These are phyloP conservation scores for Edaphochlamys debaryana DNA, from an alignment of 139 green algal genomes.

Conservation along the genomic window DNA sequence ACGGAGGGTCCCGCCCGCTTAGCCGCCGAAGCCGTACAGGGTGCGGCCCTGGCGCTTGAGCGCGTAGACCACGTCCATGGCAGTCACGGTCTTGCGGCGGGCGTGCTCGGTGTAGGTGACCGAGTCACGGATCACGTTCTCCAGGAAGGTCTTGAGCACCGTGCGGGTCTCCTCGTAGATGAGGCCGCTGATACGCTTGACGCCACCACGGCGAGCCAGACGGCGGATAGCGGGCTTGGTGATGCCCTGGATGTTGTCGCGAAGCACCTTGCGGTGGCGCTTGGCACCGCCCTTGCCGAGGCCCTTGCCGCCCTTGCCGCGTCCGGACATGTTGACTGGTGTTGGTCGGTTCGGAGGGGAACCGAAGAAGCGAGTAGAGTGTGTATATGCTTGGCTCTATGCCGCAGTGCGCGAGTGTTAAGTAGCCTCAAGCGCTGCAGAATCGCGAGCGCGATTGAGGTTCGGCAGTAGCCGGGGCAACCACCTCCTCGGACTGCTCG, in stretches of 20 bases:
- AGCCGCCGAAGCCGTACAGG: conserved; percentile 95
- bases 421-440: too few species aligned
- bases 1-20: too few species aligned
- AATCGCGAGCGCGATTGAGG: too few species aligned
- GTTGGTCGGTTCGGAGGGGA: too few species aligned
- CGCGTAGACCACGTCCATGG: conserved; percentile 95
- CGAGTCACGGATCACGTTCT: conserved; percentile 92
- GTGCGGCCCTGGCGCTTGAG: conserved; percentile 95
- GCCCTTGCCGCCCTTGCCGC: conserved; percentile 92
- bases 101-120: conserved; percentile 99
- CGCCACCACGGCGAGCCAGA: conserved; percentile 69
- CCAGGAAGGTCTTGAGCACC: conserved; percentile 73
- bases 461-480: too few species aligned
- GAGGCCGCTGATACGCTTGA: background rate
- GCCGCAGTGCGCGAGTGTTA: too few species aligned
- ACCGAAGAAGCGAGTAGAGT: too few species aligned
- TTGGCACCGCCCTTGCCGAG: conserved; percentile 91
- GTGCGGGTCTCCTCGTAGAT: conserved; percentile 1
- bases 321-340: background rate
- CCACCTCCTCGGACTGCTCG: too few species aligned
- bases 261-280: conserved; percentile 91
- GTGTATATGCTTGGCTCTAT: too few species aligned
- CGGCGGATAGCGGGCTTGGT: conserved; percentile 87
- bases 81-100: conserved; percentile 94
- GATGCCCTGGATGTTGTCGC: conserved; percentile 94